Percentiles rank a stretch among this genome's conserved stretches.
These are phyloP conservation scores for Lepiota venenata DNA, from an alignment of 768 basidiomycete genomes.

Conservation along the genomic window DNA sequence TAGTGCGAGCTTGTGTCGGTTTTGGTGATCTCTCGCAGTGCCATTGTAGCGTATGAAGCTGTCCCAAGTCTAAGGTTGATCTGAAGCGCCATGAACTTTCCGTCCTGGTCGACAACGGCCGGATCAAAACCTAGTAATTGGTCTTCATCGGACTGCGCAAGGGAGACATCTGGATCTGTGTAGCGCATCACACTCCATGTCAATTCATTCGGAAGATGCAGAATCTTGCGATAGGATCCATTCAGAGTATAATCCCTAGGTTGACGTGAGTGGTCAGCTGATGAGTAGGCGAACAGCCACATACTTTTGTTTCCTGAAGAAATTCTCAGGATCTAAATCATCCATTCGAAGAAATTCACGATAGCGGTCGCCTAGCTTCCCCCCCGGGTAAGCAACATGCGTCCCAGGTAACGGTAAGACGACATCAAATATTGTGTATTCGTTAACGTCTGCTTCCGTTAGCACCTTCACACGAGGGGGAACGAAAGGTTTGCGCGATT, in stretches of 20 bases:
- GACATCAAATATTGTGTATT: constrained; percentile 90
- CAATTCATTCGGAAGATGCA: constrained; percentile 80
- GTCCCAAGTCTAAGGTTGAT: constrained; percentile 83
- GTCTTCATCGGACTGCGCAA: constrained; percentile 96
- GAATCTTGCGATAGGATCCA: constrained; percentile 90
- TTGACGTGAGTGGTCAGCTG: constrained; percentile 4
- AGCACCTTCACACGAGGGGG: constrained; percentile 74
- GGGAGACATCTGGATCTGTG: constrained; percentile 88
- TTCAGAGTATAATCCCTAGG: constrained; percentile 88
- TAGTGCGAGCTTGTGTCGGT: constrained; percentile 92
- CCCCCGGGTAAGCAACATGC: constrained; percentile 91
- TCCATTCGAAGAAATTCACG: constrained; percentile 77
- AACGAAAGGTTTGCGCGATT: constrained; percentile 53
- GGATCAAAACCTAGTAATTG: constrained; percentile 77
- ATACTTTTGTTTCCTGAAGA: constrained; percentile 86
- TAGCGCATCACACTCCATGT: constrained; percentile 84
- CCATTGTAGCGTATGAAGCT: constrained; percentile 98
- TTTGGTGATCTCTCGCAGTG: constrained; percentile 90
- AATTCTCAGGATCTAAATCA: constrained; percentile 88
- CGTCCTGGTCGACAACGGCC: constrained; percentile 62
- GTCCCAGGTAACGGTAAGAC: constrained; percentile 97
- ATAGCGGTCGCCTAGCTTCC: constrained; percentile 83
- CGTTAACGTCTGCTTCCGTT: constrained; percentile 70
- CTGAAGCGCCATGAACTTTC: constrained; percentile 86
- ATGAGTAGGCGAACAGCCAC: constrained; percentile 17